Conservation (phyloP, 2,329 filamentous ascomycete genomes). For the Thielaviopsis populi region DNA sequence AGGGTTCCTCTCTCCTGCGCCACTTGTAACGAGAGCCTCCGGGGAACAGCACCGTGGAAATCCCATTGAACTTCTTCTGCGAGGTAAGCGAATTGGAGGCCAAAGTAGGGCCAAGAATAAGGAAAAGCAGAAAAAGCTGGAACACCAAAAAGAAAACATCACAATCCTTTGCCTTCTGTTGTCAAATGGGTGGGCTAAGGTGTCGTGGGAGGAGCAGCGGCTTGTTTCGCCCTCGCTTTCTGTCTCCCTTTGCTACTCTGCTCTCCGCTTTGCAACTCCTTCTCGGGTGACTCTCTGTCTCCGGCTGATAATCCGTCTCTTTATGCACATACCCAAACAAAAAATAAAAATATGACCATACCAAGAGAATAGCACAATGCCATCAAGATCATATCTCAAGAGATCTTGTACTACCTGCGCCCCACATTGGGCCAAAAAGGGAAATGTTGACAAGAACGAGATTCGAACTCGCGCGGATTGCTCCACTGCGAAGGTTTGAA, state of each 20-base stretch:
- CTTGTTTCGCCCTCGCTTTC: not conserved
- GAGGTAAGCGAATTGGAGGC: not conserved
- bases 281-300: not conserved
- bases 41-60: not conserved
- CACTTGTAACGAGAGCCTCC: conserved; percentile 1
- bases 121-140: not conserved
- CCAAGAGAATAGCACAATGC: too few relatives aligned
- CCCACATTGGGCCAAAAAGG: not conserved
- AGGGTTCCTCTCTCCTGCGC: not conserved
- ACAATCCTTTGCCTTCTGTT: not conserved
- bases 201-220: not conserved
- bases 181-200: not conserved
- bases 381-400: too few relatives aligned
- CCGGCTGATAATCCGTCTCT: not conserved
- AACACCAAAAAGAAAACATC: not conserved
- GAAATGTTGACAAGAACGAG: conserved; percentile 24
- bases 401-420: not conserved
- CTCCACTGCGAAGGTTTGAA: conserved; percentile 16
- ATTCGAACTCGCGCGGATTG: conserved; percentile 18
- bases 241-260: not conserved
- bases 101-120: not conserved
- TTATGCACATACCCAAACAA: not conserved
- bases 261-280: not conserved
- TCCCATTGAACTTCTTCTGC: not conserved
- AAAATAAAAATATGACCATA: too few relatives aligned